Evolutionary conservation across 768 basidiomycete genomes (phyloP).

Genomic region (Termitomyces sp.): DNA sequence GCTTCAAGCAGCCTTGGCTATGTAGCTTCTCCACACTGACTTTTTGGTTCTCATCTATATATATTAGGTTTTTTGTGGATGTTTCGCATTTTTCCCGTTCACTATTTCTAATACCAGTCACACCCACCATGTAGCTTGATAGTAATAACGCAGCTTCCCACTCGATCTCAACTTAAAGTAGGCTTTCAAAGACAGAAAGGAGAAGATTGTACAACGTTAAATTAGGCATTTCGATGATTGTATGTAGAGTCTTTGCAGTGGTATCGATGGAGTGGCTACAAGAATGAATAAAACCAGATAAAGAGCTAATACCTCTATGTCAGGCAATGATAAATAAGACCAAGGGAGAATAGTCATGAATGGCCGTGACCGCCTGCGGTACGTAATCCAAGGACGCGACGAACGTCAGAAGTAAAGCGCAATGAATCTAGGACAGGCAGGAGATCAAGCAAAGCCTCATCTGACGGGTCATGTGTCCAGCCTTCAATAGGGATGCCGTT

Average conservation of each 20-base stretch:
- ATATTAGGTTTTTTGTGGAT: slow-evolving; percentile 13
- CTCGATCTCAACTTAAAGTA: background rate
- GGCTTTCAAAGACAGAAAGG: background rate
- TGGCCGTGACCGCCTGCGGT: slow-evolving; percentile 31
- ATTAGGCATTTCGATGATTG: slow-evolving; percentile 17
- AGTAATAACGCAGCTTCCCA: slow-evolving; percentile 17
- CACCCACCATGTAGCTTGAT: slow-evolving; percentile 17
- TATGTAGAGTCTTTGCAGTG: slow-evolving; percentile 23
- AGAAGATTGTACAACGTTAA: slow-evolving; percentile 20
- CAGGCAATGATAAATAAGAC: slow-evolving; percentile 6
- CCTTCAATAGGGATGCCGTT: slow-evolving; percentile 99
- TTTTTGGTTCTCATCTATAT: slow-evolving; percentile 14
- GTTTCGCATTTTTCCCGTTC: slow-evolving; percentile 16
- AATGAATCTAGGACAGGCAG: slow-evolving; percentile 94
- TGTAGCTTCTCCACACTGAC: slow-evolving; percentile 38
- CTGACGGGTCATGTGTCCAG: slow-evolving; percentile 96
- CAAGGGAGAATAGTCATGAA: slow-evolving; percentile 19
- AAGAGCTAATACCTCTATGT: slow-evolving; percentile 20
- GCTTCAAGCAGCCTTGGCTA: slow-evolving; percentile 82
- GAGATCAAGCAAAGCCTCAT: slow-evolving; percentile 94
- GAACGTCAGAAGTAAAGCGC: slow-evolving; percentile 93
- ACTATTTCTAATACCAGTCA: slow-evolving; percentile 15
- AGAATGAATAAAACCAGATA: slow-evolving; percentile 19
- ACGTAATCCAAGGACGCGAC: slow-evolving; percentile 77
- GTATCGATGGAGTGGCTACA: slow-evolving; percentile 23